Evolutionary conservation across 495 filamentous ascomycete species (phyloP), one percentile per base, ranked within the genome.

Genomic region (Aspergillus coremiiformis): DNA sequence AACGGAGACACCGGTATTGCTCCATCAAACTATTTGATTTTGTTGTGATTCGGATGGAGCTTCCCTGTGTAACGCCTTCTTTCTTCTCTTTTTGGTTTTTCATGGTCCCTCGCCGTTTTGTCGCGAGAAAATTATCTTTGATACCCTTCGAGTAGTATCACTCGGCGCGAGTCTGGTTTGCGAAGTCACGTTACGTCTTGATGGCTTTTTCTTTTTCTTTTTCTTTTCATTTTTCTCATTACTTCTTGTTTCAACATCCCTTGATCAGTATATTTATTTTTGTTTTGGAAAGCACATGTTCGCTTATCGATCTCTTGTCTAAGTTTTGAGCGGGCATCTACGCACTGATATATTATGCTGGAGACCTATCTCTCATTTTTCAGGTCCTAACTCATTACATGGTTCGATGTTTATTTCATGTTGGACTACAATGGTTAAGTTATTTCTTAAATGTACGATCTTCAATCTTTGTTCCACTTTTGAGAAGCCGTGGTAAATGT

Each of bases 1-100:
- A 96, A 70, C 56, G 93, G 93, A 63, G 90, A 96, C 59, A 96
- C 93, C 45, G 93, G 93, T 59, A 96, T 97, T 68, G 93, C 93
- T 47, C 93, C 93, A 17, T 95, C 89, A 56, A 98, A 98, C 73
- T 98, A 98, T 66, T 78, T 98, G 65, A 96, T 97, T 68, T 75
- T 98, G 62, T 81, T 98, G 82, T 98, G 79, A 83, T 72, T 45
- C 47, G 20, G 22, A 33, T 47, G 44, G 35, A 47, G 44, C 30
- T 27, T 10, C 64, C 51, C 62, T 54, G 59, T 56, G 45, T 52
- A n/a, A 49, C 59, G 44, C 51, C 39, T 63, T 51, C 33, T 51
- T 48, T 52, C 52, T 44, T 52, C 51, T 52, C 58, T 64, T 60
- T 51, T 29, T 66, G 47, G 48, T 59, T 52, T 62, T 51, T 58